Evolutionary conservation across 2,329 filamentous ascomycete species (phyloP).

Genomic region (Pseudohalonectria lignicola): DNA sequence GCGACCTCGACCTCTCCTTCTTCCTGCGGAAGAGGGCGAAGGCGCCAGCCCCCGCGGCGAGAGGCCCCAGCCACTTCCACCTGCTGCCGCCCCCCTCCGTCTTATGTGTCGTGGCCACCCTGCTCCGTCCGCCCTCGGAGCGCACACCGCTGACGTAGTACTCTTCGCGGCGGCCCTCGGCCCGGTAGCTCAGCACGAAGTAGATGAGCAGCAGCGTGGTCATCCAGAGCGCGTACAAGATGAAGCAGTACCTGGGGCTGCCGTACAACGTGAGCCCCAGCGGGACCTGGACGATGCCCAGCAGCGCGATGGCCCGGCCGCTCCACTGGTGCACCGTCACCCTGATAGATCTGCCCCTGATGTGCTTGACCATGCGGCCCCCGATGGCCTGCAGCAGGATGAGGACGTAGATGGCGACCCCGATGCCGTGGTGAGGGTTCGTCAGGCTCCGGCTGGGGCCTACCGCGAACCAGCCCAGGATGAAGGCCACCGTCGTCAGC

Average conservation of each 20-base stretch:
- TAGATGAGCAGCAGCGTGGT: slow-evolving; percentile 62
- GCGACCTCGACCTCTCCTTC: slow-evolving; percentile 27
- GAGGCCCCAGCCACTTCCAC: slow-evolving; percentile 37
- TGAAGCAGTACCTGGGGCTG: slow-evolving; percentile 73
- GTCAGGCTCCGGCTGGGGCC: slow-evolving; percentile 59
- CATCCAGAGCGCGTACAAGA: slow-evolving; percentile 74
- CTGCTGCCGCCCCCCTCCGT: slow-evolving; percentile 9
- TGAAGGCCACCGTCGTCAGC: slow-evolving; percentile 59
- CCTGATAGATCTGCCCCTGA: slow-evolving; percentile 36
- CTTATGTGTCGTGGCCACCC: slow-evolving; percentile 5
- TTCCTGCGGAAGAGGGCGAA: slow-evolving; percentile 33
- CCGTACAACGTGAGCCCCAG: slow-evolving; percentile 87
- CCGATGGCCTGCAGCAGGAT: slow-evolving; percentile 61
- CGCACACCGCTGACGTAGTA: slow-evolving; percentile 48
- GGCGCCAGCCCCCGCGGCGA: slow-evolving; percentile 39
- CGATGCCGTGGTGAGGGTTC: slow-evolving; percentile 80
- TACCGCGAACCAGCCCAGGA: slow-evolving; percentile 69
- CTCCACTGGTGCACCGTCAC: slow-evolving; percentile 77
- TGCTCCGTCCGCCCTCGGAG: slow-evolving; percentile 32
- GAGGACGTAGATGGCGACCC: slow-evolving; percentile 65
- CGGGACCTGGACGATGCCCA: slow-evolving; percentile 80
- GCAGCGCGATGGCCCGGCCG: slow-evolving; percentile 63
- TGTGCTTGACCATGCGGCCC: slow-evolving; percentile 50
- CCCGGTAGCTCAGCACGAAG: slow-evolving; percentile 67
- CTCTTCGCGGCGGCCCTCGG: slow-evolving; percentile 41